phyloP scores from a whole-genome alignment of 345 rosid genomes.

The Brassica nigra region DNA sequence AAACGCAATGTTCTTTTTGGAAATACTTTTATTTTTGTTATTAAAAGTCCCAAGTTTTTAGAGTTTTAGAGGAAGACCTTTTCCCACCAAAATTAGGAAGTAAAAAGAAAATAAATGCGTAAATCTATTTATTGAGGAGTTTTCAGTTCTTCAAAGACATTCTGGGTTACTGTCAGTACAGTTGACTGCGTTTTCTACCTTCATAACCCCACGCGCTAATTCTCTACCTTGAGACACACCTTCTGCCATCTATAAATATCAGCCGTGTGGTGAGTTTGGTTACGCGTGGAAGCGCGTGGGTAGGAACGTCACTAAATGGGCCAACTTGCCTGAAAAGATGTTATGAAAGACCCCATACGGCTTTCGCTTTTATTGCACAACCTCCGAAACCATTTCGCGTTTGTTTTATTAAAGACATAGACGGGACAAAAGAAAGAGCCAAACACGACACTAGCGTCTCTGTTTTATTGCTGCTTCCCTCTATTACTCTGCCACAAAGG shows the following conservation, averaged over 20 bases:
- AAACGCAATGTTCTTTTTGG: background rate
- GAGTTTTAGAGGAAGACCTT: background rate
- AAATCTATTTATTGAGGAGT: constrained; percentile 1
- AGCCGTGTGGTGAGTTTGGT: background rate
- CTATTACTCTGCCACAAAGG: background rate
- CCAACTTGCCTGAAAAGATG: constrained; percentile 26
- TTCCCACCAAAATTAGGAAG: background rate
- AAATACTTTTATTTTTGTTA: background rate
- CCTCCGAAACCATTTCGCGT: constrained; percentile 20
- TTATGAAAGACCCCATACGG: constrained; percentile 18
- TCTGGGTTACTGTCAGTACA: constrained; percentile 34
- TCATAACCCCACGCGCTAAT: background rate
- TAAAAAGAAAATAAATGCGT: constrained; percentile 4
- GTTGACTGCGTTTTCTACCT: constrained; percentile 15
- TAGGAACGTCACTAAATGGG: background rate
- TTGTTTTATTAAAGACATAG: background rate
- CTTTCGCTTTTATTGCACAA: constrained; percentile 33
- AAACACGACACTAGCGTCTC: constrained; percentile 16
- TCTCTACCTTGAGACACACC: background rate
- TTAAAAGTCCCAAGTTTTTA: background rate
- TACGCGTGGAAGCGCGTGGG: constrained; percentile 18
- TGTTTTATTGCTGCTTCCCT: constrained; percentile 26
- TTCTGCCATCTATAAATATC: background rate
- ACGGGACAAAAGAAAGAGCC: background rate
- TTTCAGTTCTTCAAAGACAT: constrained; percentile 28